Percentiles rank a stretch among this genome's conserved stretches.
These are phyloP conservation scores for Bigelowiella natans DNA, from an alignment of 78 protist species.

Conservation along the genomic window DNA sequence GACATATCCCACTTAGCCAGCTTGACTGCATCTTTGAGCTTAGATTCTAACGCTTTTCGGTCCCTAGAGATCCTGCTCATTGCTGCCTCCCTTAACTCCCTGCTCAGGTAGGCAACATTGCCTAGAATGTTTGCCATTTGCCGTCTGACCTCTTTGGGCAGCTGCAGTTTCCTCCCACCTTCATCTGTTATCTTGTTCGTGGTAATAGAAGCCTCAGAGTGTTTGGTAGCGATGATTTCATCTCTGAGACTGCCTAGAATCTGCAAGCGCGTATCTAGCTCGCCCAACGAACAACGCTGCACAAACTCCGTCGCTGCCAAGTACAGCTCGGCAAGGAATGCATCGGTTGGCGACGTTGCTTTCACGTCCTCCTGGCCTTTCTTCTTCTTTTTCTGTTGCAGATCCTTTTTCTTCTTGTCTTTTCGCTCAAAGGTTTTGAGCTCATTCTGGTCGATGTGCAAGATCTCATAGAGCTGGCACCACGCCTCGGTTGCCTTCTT, in stretches of 20 bases:
- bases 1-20: constrained; percentile 42
- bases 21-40: constrained; percentile 32
- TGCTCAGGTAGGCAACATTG: not conserved
- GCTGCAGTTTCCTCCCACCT: no score
- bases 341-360: not conserved
- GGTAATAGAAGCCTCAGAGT: not conserved
- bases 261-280: constrained; percentile 36
- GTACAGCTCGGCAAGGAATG: not conserved
- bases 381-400: no score
- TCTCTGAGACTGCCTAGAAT: constrained; percentile 33
- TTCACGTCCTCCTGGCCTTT: no score
- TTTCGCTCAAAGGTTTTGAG: not conserved
- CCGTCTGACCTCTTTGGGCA: no score
- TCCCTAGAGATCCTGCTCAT: not conserved
- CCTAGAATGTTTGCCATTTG: not conserved
- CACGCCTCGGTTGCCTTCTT: not conserved
- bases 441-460: constrained; percentile 9
- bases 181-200: no score
- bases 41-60: constrained; percentile 32
- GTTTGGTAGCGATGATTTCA: not conserved
- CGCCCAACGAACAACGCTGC: constrained; percentile 43
- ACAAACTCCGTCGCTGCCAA: constrained; percentile 26
- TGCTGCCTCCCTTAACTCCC: not conserved
- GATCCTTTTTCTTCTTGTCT: not conserved
- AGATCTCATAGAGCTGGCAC: constrained; percentile 27